A percentile compares a stretch with the other conserved stretches of the same genome.
phyloP scores from a whole-genome alignment of 768 basidiomycete genomes.

The Galerina sulciceps region DNA sequence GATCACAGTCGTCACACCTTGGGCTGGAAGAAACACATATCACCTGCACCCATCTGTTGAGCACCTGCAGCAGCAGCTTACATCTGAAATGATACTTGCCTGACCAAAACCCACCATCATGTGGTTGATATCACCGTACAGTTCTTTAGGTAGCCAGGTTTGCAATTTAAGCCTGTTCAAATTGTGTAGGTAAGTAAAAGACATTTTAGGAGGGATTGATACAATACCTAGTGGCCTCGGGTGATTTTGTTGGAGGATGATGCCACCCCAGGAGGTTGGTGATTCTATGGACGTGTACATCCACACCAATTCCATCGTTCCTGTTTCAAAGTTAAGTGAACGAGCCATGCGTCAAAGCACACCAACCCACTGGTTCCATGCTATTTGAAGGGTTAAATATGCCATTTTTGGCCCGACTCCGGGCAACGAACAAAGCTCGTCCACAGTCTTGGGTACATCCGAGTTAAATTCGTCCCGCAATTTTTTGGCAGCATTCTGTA shows the following conservation, averaged over 20 bases:
- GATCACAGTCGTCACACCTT: constrained; percentile 64
- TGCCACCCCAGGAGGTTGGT: constrained; percentile 96
- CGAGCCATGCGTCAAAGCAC: background rate
- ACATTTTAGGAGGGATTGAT: background rate
- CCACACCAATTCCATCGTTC: constrained; percentile 91
- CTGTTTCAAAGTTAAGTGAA: constrained; percentile 36
- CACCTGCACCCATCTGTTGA: constrained; percentile 41
- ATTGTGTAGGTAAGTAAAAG: background rate
- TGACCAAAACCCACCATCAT: constrained; percentile 87
- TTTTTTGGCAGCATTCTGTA: constrained; percentile 72
- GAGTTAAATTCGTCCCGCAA: constrained; percentile 75
- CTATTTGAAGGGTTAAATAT: constrained; percentile 80
- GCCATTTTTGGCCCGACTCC: constrained; percentile 99
- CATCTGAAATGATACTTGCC: constrained; percentile 40
- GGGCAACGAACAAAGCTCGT: constrained; percentile 83
- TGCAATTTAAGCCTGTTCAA: constrained; percentile 68
- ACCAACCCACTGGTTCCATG: constrained; percentile 75
- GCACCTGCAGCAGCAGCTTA: background rate
- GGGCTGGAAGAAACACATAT: constrained; percentile 71
- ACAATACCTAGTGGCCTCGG: constrained; percentile 82
- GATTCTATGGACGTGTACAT: constrained; percentile 95
- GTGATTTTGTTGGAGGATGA: constrained; percentile 76
- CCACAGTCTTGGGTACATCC: constrained; percentile 89
- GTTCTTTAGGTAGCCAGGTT: constrained; percentile 80
- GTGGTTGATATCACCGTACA: constrained; percentile 78